phyloP scores from a whole-genome alignment of 495 filamentous ascomycete genomes.

The Zalerion maritima region DNA sequence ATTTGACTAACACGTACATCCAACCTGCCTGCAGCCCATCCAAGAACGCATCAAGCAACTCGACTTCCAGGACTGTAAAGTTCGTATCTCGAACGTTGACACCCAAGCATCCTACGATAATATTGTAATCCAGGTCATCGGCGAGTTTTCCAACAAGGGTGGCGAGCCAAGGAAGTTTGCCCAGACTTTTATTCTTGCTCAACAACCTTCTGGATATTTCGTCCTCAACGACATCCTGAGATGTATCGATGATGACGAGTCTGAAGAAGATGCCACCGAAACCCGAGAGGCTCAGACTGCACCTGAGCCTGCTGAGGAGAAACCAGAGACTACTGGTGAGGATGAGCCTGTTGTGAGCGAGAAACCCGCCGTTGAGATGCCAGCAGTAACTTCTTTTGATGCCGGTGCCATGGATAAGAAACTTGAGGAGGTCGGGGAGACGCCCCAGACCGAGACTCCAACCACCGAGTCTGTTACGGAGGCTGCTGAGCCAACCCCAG shows the following conservation, averaged over 20 bases:
- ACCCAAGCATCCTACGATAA: conserved; percentile 82
- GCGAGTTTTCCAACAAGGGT: conserved; percentile 89
- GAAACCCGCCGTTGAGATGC: conserved; percentile 9
- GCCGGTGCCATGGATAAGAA: conserved; percentile 33
- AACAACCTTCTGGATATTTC: conserved; percentile 94
- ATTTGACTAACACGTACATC: conserved; percentile 7
- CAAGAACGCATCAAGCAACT: conserved; percentile 84
- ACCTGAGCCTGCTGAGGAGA: conserved; percentile 28
- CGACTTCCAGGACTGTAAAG: conserved; percentile 95
- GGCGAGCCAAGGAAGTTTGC: conserved; percentile 85
- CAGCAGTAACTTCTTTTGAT: conserved; percentile 20
- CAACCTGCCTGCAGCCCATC: conserved; percentile 47
- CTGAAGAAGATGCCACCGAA: conserved; percentile 37
- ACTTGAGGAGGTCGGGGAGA: conserved; percentile 26
- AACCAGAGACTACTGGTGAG: conserved; percentile 25
- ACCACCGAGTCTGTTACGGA: conserved; percentile 19
- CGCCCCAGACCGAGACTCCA: conserved; percentile 13
- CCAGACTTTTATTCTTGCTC: conserved; percentile 95
- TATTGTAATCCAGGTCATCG: conserved; percentile 94
- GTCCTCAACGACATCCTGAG: conserved; percentile 96
- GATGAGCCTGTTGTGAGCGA: conserved; percentile 35
- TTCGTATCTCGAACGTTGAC: conserved; percentile 94
- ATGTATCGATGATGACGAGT: conserved; percentile 70
- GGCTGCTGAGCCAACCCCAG: conserved; percentile 20
- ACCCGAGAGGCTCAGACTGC: conserved; percentile 21